Evolutionary conservation across 441 rosid species (phyloP).

Genomic region (Euphorbia schlechtendalii): DNA sequence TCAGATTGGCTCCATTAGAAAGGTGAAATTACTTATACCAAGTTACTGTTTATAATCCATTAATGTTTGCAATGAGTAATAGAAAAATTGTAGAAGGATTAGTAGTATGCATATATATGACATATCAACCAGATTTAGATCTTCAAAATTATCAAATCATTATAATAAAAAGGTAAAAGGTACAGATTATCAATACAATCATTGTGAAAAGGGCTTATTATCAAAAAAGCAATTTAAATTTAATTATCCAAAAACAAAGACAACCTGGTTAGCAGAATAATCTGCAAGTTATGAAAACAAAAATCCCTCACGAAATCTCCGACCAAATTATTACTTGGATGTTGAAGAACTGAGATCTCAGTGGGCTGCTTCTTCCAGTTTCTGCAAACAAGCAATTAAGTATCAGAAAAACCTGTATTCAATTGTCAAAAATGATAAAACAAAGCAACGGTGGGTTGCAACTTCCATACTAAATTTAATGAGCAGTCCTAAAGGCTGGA

Average conservation of each 20-base stretch:
- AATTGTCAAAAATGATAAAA: background rate
- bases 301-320: slow-evolving; percentile 13
- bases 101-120: too few relatives aligned
- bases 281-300: slow-evolving; percentile 21
- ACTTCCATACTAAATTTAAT: background rate
- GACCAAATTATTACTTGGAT: slow-evolving; percentile 31
- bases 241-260: slow-evolving; percentile 13
- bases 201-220: slow-evolving; percentile 10
- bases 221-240: slow-evolving; percentile 18
- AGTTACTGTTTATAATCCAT: background rate
- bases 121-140: too few relatives aligned
- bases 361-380: slow-evolving; percentile 42
- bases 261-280: slow-evolving; percentile 17
- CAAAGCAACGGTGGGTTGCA: background rate
- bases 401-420: slow-evolving; percentile 6
- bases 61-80: background rate
- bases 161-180: slow-evolving; percentile 6
- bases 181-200: slow-evolving; percentile 6
- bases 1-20: background rate
- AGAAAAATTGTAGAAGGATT: background rate
- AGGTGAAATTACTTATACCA: background rate
- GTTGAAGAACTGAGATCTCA: slow-evolving; percentile 28
- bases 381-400: slow-evolving; percentile 33
- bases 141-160: slow-evolving; percentile 3
- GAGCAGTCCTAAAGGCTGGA: background rate